phyloP scores from a whole-genome alignment of 1,139 yeast species.

The Saccharomyces uvarum region DNA sequence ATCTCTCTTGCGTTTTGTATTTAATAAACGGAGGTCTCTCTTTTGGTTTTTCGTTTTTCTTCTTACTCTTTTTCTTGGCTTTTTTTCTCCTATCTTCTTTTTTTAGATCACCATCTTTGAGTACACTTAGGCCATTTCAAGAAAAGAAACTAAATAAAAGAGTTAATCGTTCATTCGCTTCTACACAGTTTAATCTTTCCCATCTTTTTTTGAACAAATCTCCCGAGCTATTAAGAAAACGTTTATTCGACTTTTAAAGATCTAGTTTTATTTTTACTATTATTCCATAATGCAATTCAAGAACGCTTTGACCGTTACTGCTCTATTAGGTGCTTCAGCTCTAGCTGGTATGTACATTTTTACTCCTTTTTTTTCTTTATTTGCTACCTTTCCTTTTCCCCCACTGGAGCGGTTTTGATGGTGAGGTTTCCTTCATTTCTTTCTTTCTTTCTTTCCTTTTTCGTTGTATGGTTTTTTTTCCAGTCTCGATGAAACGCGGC shows the following conservation, averaged over 20 bases:
- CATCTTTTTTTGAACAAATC: neutral
- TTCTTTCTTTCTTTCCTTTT: slow-evolving; percentile 2
- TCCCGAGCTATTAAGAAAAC: neutral
- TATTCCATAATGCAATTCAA: slow-evolving; percentile 43
- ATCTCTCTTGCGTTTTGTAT: neutral
- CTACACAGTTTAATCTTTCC: slow-evolving; percentile 1
- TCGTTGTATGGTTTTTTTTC: neutral
- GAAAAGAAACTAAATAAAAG: neutral
- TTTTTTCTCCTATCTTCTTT: neutral
- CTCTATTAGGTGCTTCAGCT: slow-evolving; percentile 41
- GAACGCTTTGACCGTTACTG: slow-evolving; percentile 16
- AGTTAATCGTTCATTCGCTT: slow-evolving; percentile 2
- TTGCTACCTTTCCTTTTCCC: neutral
- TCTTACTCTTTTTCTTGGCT: neutral
- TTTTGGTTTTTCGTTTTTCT: neutral
- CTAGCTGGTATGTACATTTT: slow-evolving; percentile 34
- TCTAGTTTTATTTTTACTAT: neutral
- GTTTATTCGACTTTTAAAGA: neutral
- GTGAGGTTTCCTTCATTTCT: neutral
- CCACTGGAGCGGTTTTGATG: neutral
- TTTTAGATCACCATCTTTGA: neutral
- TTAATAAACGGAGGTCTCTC: neutral
- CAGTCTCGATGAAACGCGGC: neutral
- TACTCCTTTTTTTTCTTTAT: neutral
- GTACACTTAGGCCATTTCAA: neutral